Evolutionary conservation across 2,329 filamentous ascomycete species (phyloP).

Genomic region (Tetracladium maxilliforme): DNA sequence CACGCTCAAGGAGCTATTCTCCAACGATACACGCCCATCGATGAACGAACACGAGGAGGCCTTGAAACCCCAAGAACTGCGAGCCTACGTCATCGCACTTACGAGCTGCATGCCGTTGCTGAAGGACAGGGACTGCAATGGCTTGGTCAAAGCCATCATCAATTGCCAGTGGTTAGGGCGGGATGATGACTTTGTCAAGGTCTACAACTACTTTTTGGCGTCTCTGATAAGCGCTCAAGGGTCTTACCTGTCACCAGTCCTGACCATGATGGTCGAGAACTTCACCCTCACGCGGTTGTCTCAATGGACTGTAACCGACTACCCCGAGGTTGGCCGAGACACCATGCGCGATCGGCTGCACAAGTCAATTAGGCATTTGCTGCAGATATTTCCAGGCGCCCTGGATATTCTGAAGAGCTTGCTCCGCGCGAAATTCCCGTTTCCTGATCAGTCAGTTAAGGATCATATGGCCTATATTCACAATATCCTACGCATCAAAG

Average conservation of each 20-base stretch:
- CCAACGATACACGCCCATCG: conserved; percentile 13
- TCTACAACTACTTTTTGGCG: conserved; percentile 53
- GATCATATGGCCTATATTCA: conserved; percentile 79
- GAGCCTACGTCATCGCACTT: conserved; percentile 47
- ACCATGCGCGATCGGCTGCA: conserved; percentile 68
- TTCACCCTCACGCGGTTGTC: too few species aligned
- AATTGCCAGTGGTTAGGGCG: conserved; percentile 49
- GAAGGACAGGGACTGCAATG: conserved; percentile 40
- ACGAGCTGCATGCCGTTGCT: conserved; percentile 45
- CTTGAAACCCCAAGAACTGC: conserved; percentile 38
- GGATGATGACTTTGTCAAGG: conserved; percentile 48
- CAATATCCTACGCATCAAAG: conserved; percentile 65
- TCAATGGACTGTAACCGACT: too few species aligned
- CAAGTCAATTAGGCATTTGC: conserved; percentile 56
- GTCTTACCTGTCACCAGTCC: conserved; percentile 57
- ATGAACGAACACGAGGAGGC: conserved; percentile 29
- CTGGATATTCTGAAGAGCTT: conserved; percentile 57
- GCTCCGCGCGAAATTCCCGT: conserved; percentile 57
- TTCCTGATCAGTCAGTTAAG: conserved; percentile 59
- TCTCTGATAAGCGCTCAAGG: conserved; percentile 72
- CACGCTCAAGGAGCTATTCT: conserved; percentile 43
- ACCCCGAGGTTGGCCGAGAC: too few species aligned
- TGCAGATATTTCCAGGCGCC: conserved; percentile 70
- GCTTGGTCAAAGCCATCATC: conserved; percentile 42
- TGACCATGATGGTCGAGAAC: conserved; percentile 69